Conservation (phyloP, 805 yeast genomes). For the Clavispora santaluciae region DNA sequence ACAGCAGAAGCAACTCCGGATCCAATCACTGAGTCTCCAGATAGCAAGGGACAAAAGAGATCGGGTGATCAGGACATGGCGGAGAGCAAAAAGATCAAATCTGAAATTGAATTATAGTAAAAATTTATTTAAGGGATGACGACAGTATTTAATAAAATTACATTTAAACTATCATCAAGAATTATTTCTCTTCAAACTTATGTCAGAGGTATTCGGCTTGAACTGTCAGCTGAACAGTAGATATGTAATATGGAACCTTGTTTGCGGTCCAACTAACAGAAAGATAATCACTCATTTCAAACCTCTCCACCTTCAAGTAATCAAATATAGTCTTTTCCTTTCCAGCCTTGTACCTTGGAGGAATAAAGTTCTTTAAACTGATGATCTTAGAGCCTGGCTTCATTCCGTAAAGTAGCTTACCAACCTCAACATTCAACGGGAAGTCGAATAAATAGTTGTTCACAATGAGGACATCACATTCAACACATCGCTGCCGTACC, state of each 20-base stretch:
- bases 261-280: slow-evolving; percentile 91
- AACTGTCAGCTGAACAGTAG: slow-evolving; percentile 52
- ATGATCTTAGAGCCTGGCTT: slow-evolving; percentile 75
- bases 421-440: slow-evolving; percentile 63
- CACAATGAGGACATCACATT: slow-evolving; percentile 68
- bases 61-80: neutral
- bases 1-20: slow-evolving; percentile 14
- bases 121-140: neutral
- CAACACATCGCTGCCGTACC: slow-evolving; percentile 50
- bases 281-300: slow-evolving; percentile 55
- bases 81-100: slow-evolving; percentile 6
- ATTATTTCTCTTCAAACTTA: no score
- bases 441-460: slow-evolving; percentile 84
- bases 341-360: slow-evolving; percentile 66
- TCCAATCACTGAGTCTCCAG: slow-evolving; percentile 2
- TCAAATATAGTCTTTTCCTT: slow-evolving; percentile 54
- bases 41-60: slow-evolving; percentile 1
- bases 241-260: slow-evolving; percentile 72
- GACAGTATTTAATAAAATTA: neutral
- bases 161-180: neutral
- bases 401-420: slow-evolving; percentile 56
- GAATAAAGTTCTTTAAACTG: slow-evolving; percentile 73
- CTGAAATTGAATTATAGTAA: neutral
- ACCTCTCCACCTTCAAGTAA: slow-evolving; percentile 56
- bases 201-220: slow-evolving; percentile 27